phyloP scores from a whole-genome alignment of 768 basidiomycete genomes.

The Pisolithus marmoratus region DNA sequence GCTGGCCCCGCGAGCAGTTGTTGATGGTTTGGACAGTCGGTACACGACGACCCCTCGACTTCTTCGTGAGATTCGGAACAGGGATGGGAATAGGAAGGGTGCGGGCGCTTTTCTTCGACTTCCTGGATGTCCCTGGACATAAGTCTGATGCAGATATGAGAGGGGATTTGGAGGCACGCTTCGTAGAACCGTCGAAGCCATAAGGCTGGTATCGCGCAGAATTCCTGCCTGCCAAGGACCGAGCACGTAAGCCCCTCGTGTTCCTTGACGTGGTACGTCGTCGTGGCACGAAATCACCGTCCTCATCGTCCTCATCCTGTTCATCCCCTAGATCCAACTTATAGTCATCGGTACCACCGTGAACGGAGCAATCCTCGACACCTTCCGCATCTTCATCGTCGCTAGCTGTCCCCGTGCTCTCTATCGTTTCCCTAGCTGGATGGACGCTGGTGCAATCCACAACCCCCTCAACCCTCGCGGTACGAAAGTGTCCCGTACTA shows the following conservation, averaged over 20 bases:
- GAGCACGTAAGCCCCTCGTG: conserved; percentile 32
- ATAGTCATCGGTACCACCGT: conserved; percentile 27
- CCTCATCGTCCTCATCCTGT: conserved; percentile 19
- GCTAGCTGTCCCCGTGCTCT: conserved; percentile 1
- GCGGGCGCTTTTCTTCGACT: conserved; percentile 32
- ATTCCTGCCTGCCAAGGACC: conserved; percentile 28
- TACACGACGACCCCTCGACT: conserved; percentile 62
- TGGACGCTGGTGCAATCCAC: conserved; percentile 20
- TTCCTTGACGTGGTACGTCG: conserved; percentile 32
- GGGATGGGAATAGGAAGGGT: conserved; percentile 53
- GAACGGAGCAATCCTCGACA: conserved; percentile 15
- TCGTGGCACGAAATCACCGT: conserved; percentile 31
- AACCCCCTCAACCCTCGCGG: conserved; percentile 4
- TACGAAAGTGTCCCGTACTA: conserved; percentile 20
- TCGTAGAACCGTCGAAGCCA: conserved; percentile 20
- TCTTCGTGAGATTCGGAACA: conserved; percentile 65
- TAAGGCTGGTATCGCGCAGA: conserved; percentile 31
- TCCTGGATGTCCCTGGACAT: conserved; percentile 21
- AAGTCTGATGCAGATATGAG: conserved; percentile 24
- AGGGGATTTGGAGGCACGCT: conserved; percentile 27
- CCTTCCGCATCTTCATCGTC: conserved; percentile 24
- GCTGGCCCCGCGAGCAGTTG: conserved; percentile 22
- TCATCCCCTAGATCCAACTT: conserved; percentile 20
- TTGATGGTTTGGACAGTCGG: conserved; percentile 41
- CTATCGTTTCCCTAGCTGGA: conserved; percentile 15